Percentiles rank a stretch among this genome's conserved stretches.
These are phyloP conservation scores for Pythium phragmiticola DNA, from an alignment of 352 stramenopile genomes.

Conservation along the genomic window DNA sequence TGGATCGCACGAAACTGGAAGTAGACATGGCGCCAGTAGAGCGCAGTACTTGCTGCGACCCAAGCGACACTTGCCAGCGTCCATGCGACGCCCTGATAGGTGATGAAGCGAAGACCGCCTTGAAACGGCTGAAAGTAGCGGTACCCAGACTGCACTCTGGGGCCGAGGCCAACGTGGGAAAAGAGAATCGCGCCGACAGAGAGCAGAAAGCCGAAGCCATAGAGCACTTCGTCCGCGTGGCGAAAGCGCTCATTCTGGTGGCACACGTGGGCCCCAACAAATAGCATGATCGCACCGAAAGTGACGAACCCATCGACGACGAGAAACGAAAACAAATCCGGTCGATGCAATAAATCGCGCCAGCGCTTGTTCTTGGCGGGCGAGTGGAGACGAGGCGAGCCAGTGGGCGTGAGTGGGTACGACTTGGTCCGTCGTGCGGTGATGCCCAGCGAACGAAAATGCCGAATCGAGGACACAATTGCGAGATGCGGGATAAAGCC, in stretches of 20 bases:
- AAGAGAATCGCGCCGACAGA: slow-evolving; percentile 39
- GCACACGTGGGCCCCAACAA: slow-evolving; percentile 35
- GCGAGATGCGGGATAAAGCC: slow-evolving; percentile 35
- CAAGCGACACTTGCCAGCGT: slow-evolving; percentile 42
- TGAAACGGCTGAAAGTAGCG: slow-evolving; percentile 46
- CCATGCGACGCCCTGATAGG: slow-evolving; percentile 51
- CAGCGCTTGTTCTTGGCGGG: slow-evolving; percentile 23
- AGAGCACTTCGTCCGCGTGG: slow-evolving; percentile 42
- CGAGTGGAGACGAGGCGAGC: slow-evolving; percentile 16
- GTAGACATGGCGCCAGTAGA: slow-evolving; percentile 51
- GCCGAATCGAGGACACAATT: slow-evolving; percentile 40
- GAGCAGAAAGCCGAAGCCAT: slow-evolving; percentile 42
- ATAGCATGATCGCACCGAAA: slow-evolving; percentile 32
- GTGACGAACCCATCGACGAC: slow-evolving; percentile 33
- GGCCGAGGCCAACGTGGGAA: slow-evolving; percentile 39
- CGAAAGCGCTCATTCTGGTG: slow-evolving; percentile 28
- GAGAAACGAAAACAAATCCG: slow-evolving; percentile 31
- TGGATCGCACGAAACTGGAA: slow-evolving; percentile 45
- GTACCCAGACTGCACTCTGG: slow-evolving; percentile 39
- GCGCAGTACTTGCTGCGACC: slow-evolving; percentile 38
- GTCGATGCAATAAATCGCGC: slow-evolving; percentile 23
- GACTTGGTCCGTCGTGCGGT: slow-evolving; percentile 4
- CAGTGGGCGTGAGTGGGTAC: slow-evolving; percentile 13
- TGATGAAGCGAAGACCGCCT: slow-evolving; percentile 48
- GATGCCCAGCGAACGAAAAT: slow-evolving; percentile 22